Evolutionary conservation across 257 asterid genomes (phyloP), one percentile per base, ranked within the genome.

Genomic region (Mitragyna speciosa): DNA sequence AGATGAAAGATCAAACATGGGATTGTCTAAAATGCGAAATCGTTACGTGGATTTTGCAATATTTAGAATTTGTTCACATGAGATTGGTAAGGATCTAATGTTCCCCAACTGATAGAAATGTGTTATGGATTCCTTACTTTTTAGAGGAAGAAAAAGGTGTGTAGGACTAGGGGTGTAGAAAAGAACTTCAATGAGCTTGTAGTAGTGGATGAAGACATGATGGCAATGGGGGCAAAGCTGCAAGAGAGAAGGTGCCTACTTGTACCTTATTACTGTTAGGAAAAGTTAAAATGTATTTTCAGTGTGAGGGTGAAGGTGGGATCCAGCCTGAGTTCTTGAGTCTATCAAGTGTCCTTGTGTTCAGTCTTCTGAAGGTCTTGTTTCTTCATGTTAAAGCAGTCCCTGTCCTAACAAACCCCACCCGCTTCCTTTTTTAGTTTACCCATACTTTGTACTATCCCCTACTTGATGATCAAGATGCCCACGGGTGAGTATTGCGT

Each of bases 341-440:
- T 65, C 76, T 82, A 87, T 88, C 91, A 65, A 73, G 30, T 49
- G 82, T 79, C 78, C 82, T 72, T 68, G 71, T 82, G 84, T 81
- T 87, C 92, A 85, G 89, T 81, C n/a, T 52, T 79, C 79, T 76
- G 79, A 76, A 52, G 69, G 89, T 87, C 94, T 88, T 84, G 92
- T 88, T 84, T 82, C 83, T 81, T 90, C 90, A 82, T 73, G 61
- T 49, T 77, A 72, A 76, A 72, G 82, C 83, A 85, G 54, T 59
- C 77, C 81, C 75, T 70, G 51, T 69, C 58, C 78, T 30, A 26
- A 72, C 73, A 72, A 49, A 28, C 48, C 56, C 48, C 64, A 31
- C 19, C 12, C 39, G 8, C 7, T 36, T 52, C 28, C 2, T 6
- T 14, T 39, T 19, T 28, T 2, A 5, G 54, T 12, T 3, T 33